Percentiles rank a stretch among this genome's conserved stretches.
These are phyloP conservation scores for Eutrema japonicum DNA, from an alignment of 345 rosid genomes.

Conservation along the genomic window DNA sequence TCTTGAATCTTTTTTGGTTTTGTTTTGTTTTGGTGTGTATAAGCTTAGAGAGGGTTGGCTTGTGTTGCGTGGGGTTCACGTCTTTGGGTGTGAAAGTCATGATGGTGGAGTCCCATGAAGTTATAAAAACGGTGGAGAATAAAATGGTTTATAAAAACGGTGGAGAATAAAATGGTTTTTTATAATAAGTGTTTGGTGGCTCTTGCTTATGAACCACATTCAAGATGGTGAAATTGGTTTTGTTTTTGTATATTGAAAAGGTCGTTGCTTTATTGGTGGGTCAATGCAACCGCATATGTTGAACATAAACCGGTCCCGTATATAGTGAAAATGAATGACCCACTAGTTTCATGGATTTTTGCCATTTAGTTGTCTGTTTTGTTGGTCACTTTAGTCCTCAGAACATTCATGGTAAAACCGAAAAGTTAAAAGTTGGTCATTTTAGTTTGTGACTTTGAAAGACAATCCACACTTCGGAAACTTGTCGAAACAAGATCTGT, in stretches of 20 bases:
- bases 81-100: constrained; percentile 35
- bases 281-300: constrained; percentile 28
- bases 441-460: too few relatives aligned
- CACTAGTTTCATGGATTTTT: constrained; percentile 4
- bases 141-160: neutral
- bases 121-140: constrained; percentile 6
- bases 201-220: constrained; percentile 27
- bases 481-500: too few relatives aligned
- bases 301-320: constrained; percentile 21
- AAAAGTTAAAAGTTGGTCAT: too few relatives aligned
- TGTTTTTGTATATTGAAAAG: constrained; percentile 2
- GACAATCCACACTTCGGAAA: too few relatives aligned
- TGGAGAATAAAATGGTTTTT: constrained; percentile 3
- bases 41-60: constrained; percentile 28
- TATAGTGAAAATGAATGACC: constrained; percentile 4
- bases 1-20: constrained; percentile 39
- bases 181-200: constrained; percentile 30
- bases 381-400: too few relatives aligned
- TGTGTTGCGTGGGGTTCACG: constrained; percentile 42
- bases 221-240: constrained; percentile 20
- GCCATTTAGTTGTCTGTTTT: too few relatives aligned
- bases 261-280: constrained; percentile 17
- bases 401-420: too few relatives aligned
- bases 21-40: constrained; percentile 22
- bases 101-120: constrained; percentile 47